A percentile compares a stretch with the other conserved stretches of the same genome.
Evolutionary conservation across 768 basidiomycete species (phyloP).

Genomic region (Pulveroboletus ravenelii): DNA sequence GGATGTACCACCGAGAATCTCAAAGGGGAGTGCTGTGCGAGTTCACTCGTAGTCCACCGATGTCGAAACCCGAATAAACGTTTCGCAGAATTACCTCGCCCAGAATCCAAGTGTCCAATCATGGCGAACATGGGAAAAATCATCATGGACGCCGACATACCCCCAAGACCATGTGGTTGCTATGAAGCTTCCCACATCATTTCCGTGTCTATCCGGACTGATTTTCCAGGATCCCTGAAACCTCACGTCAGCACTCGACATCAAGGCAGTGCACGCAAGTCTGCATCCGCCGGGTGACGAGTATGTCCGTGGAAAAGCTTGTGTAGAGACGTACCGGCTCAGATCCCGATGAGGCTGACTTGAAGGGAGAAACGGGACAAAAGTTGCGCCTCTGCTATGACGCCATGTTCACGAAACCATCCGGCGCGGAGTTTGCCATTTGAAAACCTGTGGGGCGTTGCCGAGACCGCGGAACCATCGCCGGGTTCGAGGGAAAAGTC

Average conservation of each 20-base stretch:
- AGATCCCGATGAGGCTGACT: constrained; percentile 32
- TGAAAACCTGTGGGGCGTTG: constrained; percentile 16
- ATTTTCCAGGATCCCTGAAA: constrained; percentile 25
- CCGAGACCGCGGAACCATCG: constrained; percentile 34
- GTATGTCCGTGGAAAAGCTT: constrained; percentile 35
- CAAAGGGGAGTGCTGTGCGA: constrained; percentile 12
- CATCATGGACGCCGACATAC: constrained; percentile 6
- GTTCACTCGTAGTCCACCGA: constrained; percentile 28
- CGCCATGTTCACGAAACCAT: constrained; percentile 38
- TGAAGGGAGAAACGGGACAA: constrained; percentile 36
- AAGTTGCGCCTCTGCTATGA: constrained; percentile 35
- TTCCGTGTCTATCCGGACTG: constrained; percentile 45
- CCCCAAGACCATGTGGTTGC: constrained; percentile 11
- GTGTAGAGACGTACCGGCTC: constrained; percentile 35
- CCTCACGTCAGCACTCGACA: not conserved
- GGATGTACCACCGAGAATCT: too few species aligned
- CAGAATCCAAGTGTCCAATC: constrained; percentile 31
- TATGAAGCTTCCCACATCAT: constrained; percentile 25
- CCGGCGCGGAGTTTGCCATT: constrained; percentile 14
- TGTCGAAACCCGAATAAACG: constrained; percentile 44
- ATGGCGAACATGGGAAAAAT: not conserved
- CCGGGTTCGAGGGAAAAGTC: constrained; percentile 27
- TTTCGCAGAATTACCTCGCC: constrained; percentile 42
- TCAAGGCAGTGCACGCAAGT: not conserved
- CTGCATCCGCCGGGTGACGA: constrained; percentile 30